Evolutionary conservation across 2,329 filamentous ascomycete species (phyloP).

Genomic region (Diaporthe vexans): DNA sequence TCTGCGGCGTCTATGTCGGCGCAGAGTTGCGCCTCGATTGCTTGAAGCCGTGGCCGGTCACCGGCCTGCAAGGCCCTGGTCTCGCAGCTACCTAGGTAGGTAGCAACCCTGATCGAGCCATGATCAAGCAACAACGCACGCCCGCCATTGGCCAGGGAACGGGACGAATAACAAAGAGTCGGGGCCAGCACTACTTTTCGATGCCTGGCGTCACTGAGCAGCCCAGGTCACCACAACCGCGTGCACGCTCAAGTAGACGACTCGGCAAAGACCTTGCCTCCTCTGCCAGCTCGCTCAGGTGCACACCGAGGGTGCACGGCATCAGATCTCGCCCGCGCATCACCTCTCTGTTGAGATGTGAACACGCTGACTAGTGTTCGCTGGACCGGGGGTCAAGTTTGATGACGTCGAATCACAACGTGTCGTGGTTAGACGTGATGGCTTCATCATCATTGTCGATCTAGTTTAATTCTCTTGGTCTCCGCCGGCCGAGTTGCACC

Average conservation of each 20-base stretch:
- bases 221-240: background rate
- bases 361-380: background rate
- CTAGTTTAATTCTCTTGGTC: background rate
- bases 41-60: slow-evolving; percentile 11
- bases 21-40: slow-evolving; percentile 29
- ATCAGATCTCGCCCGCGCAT: background rate
- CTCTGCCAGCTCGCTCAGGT: slow-evolving; percentile 5
- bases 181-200: background rate
- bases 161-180: background rate
- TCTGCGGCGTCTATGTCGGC: slow-evolving; percentile 31
- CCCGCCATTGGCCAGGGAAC: slow-evolving; percentile 24
- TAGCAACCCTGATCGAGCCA: background rate
- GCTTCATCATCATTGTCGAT: background rate
- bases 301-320: background rate
- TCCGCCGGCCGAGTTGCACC: background rate
- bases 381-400: background rate
- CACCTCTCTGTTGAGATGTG: background rate
- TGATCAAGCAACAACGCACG: background rate
- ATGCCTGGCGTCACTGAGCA: background rate
- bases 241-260: background rate
- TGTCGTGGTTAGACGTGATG: background rate
- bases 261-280: background rate
- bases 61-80: slow-evolving; percentile 3
- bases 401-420: background rate
- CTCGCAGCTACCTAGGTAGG: background rate